phyloP scores from a whole-genome alignment of 129 eudicot genomes.

The Glebionis coronaria region DNA sequence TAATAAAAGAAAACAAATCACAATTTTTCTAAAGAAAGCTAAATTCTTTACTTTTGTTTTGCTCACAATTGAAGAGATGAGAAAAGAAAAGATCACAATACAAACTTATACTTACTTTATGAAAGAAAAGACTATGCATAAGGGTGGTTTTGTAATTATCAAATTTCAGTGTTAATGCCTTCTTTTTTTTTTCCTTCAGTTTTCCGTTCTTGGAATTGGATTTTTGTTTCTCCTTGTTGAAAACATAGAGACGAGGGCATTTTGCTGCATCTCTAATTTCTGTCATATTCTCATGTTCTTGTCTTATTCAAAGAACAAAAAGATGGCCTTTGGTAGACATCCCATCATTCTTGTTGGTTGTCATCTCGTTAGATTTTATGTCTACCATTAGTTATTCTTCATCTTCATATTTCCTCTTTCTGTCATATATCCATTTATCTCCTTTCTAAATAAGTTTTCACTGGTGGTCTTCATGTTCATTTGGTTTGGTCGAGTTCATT shows the following conservation, averaged over 20 bases:
- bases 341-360: conserved; percentile 14
- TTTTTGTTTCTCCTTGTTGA: conserved; percentile 6
- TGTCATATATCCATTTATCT: conserved; percentile 20
- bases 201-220: conserved; percentile 15
- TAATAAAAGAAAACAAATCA: neutral
- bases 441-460: conserved; percentile 14
- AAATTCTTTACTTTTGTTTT: conserved; percentile 26
- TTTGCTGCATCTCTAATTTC: conserved; percentile 13
- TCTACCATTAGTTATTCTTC: conserved; percentile 7
- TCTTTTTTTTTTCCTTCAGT: conserved; percentile 12
- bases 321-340: neutral
- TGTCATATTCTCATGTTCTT: neutral
- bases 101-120: conserved; percentile 10
- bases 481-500: conserved; percentile 11
- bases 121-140: conserved; percentile 17
- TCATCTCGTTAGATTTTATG: conserved; percentile 13
- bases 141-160: conserved; percentile 18
- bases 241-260: conserved; percentile 4
- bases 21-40: conserved; percentile 8
- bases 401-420: conserved; percentile 11
- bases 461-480: neutral
- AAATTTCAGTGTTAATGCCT: conserved; percentile 1
- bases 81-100: no score
- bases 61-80: conserved; percentile 11
- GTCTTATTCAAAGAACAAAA: no score